These are phyloP conservation scores for Mycotypha africana DNA, from an alignment of 371 early-diverging fungal genomes.

Conservation along the genomic window DNA sequence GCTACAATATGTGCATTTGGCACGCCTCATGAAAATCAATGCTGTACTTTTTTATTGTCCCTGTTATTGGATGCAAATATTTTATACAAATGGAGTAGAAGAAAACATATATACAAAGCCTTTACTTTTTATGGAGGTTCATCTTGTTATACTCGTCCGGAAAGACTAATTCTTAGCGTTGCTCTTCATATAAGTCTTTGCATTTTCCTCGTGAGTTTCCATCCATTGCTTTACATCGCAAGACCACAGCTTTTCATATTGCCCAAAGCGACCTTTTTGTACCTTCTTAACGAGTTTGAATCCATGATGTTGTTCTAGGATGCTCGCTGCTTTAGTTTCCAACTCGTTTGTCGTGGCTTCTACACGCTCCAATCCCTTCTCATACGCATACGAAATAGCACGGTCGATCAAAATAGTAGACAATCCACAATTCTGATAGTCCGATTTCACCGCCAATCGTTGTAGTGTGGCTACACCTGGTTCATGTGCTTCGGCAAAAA, in stretches of 20 bases:
- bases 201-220: conserved; percentile 4
- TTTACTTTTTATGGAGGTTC: not conserved
- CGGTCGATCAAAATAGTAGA: conserved; percentile 36
- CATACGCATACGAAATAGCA: conserved; percentile 34
- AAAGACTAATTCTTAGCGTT: not conserved
- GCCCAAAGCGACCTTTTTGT: conserved; percentile 37
- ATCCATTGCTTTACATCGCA: conserved; percentile 22
- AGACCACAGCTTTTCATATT: conserved; percentile 22
- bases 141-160: not conserved
- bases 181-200: conserved; percentile 11
- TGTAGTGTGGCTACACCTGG: conserved; percentile 29
- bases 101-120: too few species aligned
- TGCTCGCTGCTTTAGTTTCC: conserved; percentile 22
- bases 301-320: conserved; percentile 31
- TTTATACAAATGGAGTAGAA: too few species aligned
- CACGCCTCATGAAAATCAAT: too few species aligned
- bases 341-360: conserved; percentile 36
- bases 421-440: conserved; percentile 35
- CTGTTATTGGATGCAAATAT: too few species aligned
- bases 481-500: conserved; percentile 24
- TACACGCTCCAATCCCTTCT: conserved; percentile 28
- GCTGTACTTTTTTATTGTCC: too few species aligned
- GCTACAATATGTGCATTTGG: too few species aligned
- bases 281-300: conserved; percentile 27
- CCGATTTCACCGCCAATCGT: conserved; percentile 24